Evolutionary conservation across 257 asterid species (phyloP), one percentile per base, ranked within the genome.

Genomic region (Cordia subcordata): DNA sequence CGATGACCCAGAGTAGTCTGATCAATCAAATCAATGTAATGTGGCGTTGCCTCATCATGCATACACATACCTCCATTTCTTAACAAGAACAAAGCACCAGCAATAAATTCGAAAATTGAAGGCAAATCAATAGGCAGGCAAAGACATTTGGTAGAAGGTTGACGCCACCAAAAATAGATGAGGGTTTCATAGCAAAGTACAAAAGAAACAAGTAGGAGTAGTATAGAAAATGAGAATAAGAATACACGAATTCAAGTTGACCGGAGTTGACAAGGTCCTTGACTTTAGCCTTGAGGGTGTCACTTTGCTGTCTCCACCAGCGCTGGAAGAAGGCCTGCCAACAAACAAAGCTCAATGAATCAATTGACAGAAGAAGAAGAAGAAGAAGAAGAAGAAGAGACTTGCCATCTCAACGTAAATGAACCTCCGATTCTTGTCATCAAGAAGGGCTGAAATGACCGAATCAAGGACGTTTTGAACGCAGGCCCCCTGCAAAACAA

Each of bases 21-120:
- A 62, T 86, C 95, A 67, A 86, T 84, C 83, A 86, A 69, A 77
- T 86, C 95, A 54, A 86, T 75, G 74, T 86, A 86, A 59, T 86
- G 95, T 8, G 93, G 83, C 27, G 95, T 77, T 23, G 95, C 95
- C 80, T 86, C 95, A 55, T 86, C 95, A 69, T 86, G 95, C 95
- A 86, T 86, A 65, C 95, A 86, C 90, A 83, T 83, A 19, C 85
- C 95, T 57, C 95, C 95, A 62, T 86, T 86, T 77, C 95, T 86
- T 72, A 69, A 52, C 56, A 58, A 49, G 5, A 42, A 33, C 58
- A 58, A 37, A 12, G 46, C 64, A 9, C 22, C 18, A 60, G 50
- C 39, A 49, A n/a, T 10, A 11, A 27, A 53, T 20, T 11, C 15
- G 11, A 11, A 20, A 4, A 53, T 11, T 53, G 22, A 38, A 55